Evolutionary conservation across 257 asterid species (phyloP).

Genomic region (Phtheirospermum japonicum): DNA sequence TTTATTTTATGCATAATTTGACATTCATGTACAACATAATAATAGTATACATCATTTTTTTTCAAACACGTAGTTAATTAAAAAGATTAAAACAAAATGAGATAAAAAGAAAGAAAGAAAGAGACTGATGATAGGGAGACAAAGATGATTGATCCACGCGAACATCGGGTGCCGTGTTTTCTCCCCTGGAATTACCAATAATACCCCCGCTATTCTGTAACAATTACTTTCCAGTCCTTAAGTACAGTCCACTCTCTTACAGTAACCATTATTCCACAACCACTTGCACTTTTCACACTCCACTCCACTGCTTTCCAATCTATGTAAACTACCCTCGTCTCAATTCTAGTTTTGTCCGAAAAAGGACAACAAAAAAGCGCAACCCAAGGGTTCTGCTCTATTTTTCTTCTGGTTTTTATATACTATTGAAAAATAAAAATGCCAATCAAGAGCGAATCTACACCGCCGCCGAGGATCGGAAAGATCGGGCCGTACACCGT

Average conservation of each 20-base stretch:
- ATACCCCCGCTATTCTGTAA: too few relatives aligned
- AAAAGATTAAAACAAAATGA: too few relatives aligned
- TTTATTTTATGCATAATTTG: too few relatives aligned
- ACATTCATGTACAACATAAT: too few relatives aligned
- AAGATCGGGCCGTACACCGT: constrained; percentile 99
- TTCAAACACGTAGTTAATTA: too few relatives aligned
- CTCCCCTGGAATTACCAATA: neutral
- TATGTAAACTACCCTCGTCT: too few relatives aligned
- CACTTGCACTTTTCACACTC: too few relatives aligned
- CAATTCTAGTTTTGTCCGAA: neutral
- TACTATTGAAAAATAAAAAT: constrained; percentile 14
- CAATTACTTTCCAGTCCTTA: too few relatives aligned
- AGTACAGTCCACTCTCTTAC: too few relatives aligned
- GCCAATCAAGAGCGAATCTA: constrained; percentile 38
- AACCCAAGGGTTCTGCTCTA: neutral
- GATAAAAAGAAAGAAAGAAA: neutral
- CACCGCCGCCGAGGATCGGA: constrained; percentile 88
- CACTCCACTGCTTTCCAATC: too few relatives aligned
- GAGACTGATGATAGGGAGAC: neutral
- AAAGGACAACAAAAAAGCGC: neutral
- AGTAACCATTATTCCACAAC: too few relatives aligned
- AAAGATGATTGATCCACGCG: constrained; percentile 29
- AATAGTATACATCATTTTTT: too few relatives aligned
- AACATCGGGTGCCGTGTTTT: constrained; percentile 29
- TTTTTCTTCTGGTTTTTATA: neutral